Percentiles rank a stretch among this genome's conserved stretches.
These are phyloP conservation scores for Linum tenue DNA, from an alignment of 345 rosid species.

Conservation along the genomic window DNA sequence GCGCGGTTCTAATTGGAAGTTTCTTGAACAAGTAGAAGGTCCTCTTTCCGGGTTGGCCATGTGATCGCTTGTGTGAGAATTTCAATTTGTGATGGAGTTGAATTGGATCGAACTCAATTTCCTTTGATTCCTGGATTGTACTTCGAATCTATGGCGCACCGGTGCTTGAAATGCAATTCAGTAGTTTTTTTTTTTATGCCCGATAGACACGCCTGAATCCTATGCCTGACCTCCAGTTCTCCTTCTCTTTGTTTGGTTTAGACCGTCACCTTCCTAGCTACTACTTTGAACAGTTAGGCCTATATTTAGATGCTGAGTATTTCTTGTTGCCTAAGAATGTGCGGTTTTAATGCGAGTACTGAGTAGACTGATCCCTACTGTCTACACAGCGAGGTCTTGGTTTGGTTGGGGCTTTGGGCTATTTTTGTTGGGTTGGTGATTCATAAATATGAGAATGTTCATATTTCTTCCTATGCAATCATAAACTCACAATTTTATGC, in stretches of 20 bases:
- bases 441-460: background rate
- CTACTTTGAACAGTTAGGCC: background rate
- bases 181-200: background rate
- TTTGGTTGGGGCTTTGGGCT: background rate
- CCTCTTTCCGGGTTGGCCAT: background rate
- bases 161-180: too few relatives aligned
- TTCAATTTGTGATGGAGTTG: background rate
- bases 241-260: background rate
- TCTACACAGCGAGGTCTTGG: background rate
- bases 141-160: background rate
- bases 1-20: background rate
- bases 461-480: background rate
- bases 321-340: background rate
- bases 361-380: background rate
- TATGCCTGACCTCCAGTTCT: background rate
- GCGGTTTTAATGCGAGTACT: background rate
- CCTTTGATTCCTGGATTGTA: background rate
- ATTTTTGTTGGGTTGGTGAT: background rate
- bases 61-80: background rate
- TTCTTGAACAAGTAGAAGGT: background rate
- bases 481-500: background rate
- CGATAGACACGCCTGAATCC: background rate
- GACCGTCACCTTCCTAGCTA: background rate
- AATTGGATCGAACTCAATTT: background rate
- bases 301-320: background rate